Base-by-base conservation (phyloP, 805 yeast genomes). In the Kodamaea leandrae region DNA sequence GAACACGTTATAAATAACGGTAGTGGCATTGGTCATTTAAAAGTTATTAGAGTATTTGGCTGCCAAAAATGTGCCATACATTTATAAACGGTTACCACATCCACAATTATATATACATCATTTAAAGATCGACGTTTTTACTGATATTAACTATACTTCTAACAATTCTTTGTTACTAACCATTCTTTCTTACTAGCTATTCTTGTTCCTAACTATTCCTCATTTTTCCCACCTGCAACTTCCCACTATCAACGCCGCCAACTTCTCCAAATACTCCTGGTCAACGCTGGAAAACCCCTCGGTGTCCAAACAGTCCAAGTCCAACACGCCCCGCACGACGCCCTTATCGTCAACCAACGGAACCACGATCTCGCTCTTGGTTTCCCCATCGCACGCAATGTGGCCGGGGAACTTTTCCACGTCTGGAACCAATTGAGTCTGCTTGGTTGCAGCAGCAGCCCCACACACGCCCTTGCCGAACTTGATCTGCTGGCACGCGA, bases 371-470 rank as follows among this genome's bases (percentile, higher is more conserved):
- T 91, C 99, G 59, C 96, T 85, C 48, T 83, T 76, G 0, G 98
- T 91, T 44, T 82, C 96, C 0, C 96, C 96, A 64, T 93, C 99
- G 64, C 99, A 91, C 0, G 98, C 98, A 49, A 91, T 93, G 58
- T 91, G 98, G 1, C 95, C 95, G 0, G 96, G 95, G 53, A 79
- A 88, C 50, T 75, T 59, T 15, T 83, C 71, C 2, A 91, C 98
- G 58, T 91, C 78, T 1, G 74, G 70, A 8, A 91, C 96, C 5
- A 89, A 55, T 56, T 88, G 96, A 1, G 96, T 84, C 32, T 59
- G 40, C 41, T 62, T 61, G 1, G 67, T 48, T 0, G 55, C 46
- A 0, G 95, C 96, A 2, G 96, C 95, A 1, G 77, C 66, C 4
- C 99, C 98, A 65, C 98, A 93, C 0, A 91, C 98, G 10, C 99